A percentile compares a stretch with the other conserved stretches of the same genome.
Conservation (phyloP, 495 filamentous ascomycete species). For the Talaromyces wortmannii region DNA sequence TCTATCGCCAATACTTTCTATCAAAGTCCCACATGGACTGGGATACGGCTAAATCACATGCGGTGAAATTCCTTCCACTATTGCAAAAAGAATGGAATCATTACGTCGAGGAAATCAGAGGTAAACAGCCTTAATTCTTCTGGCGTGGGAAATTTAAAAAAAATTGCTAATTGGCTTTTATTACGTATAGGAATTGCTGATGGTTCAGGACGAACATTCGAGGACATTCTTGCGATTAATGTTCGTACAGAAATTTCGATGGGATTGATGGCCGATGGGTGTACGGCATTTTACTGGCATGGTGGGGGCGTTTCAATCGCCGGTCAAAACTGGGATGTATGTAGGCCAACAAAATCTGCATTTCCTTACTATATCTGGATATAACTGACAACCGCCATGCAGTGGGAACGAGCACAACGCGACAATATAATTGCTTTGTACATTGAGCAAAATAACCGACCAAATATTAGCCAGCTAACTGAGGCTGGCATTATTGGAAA, state of each 20-base stretch:
- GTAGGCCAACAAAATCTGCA: constrained; percentile 16
- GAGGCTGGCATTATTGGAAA: constrained; percentile 70
- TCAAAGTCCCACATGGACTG: constrained; percentile 1
- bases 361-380: neutral
- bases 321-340: constrained; percentile 65
- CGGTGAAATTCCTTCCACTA: constrained; percentile 25
- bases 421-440: constrained; percentile 1
- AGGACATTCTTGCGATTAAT: constrained; percentile 60
- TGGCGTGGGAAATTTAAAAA: neutral
- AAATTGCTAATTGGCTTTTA: neutral
- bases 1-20: neutral
- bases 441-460: neutral
- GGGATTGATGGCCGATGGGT: constrained; percentile 57
- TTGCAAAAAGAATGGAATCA: constrained; percentile 25
- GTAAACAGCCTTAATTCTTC: neutral
- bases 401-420: constrained; percentile 2
- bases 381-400: neutral
- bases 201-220: constrained; percentile 43
- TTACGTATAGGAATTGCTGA: constrained; percentile 43
- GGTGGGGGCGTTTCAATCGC: constrained; percentile 31
- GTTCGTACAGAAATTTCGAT: constrained; percentile 62
- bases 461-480: constrained; percentile 28
- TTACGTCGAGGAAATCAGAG: constrained; percentile 35
- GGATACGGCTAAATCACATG: constrained; percentile 7
- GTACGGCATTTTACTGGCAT: constrained; percentile 53